These are phyloP conservation scores for Chaetomium fimeti DNA, from an alignment of 495 filamentous ascomycete genomes.

Conservation along the genomic window DNA sequence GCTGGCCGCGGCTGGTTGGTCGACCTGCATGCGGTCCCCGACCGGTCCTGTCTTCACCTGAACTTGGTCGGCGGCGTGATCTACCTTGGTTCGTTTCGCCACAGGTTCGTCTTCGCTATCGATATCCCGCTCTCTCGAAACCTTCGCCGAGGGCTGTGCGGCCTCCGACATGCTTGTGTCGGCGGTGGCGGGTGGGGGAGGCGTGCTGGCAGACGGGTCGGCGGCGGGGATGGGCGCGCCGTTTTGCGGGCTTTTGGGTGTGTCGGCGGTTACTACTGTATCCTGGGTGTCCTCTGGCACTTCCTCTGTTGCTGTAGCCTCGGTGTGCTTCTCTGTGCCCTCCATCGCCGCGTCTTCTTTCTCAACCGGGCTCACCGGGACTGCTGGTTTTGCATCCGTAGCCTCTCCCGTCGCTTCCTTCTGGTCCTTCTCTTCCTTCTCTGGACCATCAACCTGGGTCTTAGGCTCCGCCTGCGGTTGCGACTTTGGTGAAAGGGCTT, in stretches of 20 bases:
- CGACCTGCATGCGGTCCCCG: slow-evolving; percentile 27
- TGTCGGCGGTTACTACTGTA: slow-evolving; percentile 29
- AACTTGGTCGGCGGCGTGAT: slow-evolving; percentile 29
- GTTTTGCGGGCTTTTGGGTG: slow-evolving; percentile 29
- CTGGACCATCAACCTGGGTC: neutral
- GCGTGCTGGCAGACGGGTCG: slow-evolving; percentile 20
- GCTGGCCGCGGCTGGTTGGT: slow-evolving; percentile 14
- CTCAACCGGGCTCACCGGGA: neutral
- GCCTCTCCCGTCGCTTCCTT: neutral
- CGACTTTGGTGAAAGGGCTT: slow-evolving; percentile 8
- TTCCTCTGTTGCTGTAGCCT: slow-evolving; percentile 13
- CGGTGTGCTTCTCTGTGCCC: slow-evolving; percentile 19
- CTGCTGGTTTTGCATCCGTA: neutral
- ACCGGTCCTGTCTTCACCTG: slow-evolving; percentile 24
- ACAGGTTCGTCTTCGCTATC: slow-evolving; percentile 70
- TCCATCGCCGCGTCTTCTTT: slow-evolving; percentile 38
- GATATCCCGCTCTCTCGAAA: slow-evolving; percentile 69
- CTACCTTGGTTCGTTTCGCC: slow-evolving; percentile 68
- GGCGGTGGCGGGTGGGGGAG: slow-evolving; percentile 24
- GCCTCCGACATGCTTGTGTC: slow-evolving; percentile 44
- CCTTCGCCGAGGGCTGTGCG: slow-evolving; percentile 46
- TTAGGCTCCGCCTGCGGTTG: neutral
- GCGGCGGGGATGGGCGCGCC: slow-evolving; percentile 22
- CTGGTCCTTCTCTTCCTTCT: neutral
- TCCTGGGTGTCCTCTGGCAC: slow-evolving; percentile 32